Conservation (phyloP, 441 rosid species). For the Erysimum cheiri region DNA sequence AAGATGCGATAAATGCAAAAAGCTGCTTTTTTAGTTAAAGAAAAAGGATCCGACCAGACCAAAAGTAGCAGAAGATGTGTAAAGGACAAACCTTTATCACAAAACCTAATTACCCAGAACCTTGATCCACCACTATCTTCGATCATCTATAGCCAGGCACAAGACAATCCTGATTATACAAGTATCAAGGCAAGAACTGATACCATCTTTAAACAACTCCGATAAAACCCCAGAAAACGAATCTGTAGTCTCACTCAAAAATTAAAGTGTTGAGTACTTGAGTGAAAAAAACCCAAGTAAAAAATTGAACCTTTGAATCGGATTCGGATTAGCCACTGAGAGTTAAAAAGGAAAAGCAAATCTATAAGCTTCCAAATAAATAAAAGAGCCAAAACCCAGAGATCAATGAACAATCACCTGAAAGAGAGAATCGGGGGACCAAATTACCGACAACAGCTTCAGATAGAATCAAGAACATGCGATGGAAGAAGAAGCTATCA, state of each 20-base stretch:
- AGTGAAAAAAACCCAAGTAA: not conserved
- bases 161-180: not conserved
- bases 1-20: constrained; percentile 13
- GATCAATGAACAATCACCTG: constrained; percentile 38
- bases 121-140: constrained; percentile 6
- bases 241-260: constrained; percentile 18
- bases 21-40: constrained; percentile 15
- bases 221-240: constrained; percentile 3
- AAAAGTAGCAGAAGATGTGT: constrained; percentile 17
- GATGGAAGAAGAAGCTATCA: constrained; percentile 16
- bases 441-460: constrained; percentile 26
- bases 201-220: not conserved
- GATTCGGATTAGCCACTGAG: not conserved
- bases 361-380: constrained; percentile 1
- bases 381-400: constrained; percentile 1
- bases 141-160: not conserved
- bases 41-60: not conserved
- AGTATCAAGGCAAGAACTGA: constrained; percentile 10
- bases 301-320: not conserved
- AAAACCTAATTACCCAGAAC: constrained; percentile 28
- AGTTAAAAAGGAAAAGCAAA: not conserved
- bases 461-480: constrained; percentile 6
- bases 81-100: constrained; percentile 34
- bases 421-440: constrained; percentile 4
- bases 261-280: no score